phyloP scores from a whole-genome alignment of 2,329 filamentous ascomycete species.

The Neofusicoccum cordaticola region DNA sequence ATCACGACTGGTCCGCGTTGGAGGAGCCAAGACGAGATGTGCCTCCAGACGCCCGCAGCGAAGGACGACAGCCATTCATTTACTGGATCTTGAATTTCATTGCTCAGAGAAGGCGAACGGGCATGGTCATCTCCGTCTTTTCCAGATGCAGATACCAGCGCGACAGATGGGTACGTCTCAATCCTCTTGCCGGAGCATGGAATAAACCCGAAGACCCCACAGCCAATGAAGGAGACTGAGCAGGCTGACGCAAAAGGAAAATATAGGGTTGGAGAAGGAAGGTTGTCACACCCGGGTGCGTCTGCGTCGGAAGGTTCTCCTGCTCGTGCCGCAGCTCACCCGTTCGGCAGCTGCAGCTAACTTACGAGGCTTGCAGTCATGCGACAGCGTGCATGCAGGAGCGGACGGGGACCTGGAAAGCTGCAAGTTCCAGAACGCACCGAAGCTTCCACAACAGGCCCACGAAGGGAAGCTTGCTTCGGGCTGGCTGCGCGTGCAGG shows the following conservation, averaged over 20 bases:
- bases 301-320: not conserved
- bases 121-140: no score
- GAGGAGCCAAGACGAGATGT: not conserved
- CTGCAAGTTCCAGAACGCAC: not conserved
- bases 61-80: no score
- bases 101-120: no score
- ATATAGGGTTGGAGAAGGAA: not conserved
- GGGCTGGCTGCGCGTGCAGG: not conserved
- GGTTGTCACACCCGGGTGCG: no score
- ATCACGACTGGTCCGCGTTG: not conserved
- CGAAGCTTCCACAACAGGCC: not conserved
- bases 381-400: not conserved
- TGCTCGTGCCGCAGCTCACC: not conserved
- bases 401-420: not conserved
- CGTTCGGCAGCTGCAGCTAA: not conserved
- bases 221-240: not conserved
- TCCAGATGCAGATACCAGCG: no score
- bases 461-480: not conserved
- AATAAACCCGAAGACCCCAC: no score
- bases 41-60: not conserved
- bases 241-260: not conserved
- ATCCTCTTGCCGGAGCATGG: no score
- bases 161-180: no score
- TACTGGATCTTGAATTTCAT: no score
- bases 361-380: not conserved